Percentiles rank a stretch among this genome's conserved stretches.
phyloP scores from a whole-genome alignment of 148 eudicot species.

The Arbutus unedo region DNA sequence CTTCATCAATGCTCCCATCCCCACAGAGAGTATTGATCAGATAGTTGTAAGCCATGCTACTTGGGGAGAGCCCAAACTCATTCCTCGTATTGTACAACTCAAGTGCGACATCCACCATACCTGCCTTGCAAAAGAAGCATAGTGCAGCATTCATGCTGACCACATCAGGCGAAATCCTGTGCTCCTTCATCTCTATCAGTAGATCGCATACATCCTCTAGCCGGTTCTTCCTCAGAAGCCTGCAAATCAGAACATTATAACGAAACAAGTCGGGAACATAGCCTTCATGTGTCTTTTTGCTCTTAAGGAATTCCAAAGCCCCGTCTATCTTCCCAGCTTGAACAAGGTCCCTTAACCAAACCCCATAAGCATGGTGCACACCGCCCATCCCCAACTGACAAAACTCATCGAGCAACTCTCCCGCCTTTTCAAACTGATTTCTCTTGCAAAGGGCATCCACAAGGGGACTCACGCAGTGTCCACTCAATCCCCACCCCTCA shows the following conservation, averaged over 20 bases:
- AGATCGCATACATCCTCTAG: slow-evolving; percentile 72
- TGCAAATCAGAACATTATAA: slow-evolving; percentile 52
- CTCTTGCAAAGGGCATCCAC: slow-evolving; percentile 59
- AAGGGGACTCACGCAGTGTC: slow-evolving; percentile 27
- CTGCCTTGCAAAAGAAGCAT: slow-evolving; percentile 86
- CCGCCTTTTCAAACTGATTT: slow-evolving; percentile 49
- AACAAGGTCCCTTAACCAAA: slow-evolving; percentile 62
- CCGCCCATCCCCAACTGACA: slow-evolving; percentile 27
- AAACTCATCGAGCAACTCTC: slow-evolving; percentile 54
- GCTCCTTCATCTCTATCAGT: slow-evolving; percentile 73
- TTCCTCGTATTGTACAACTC: slow-evolving; percentile 50
- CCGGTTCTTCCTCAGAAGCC: slow-evolving; percentile 57
- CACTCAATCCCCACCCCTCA: slow-evolving; percentile 20
- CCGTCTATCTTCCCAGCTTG: slow-evolving; percentile 47
- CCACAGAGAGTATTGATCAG: slow-evolving; percentile 66
- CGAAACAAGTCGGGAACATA: slow-evolving; percentile 68
- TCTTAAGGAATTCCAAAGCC: slow-evolving; percentile 58
- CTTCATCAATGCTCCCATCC: slow-evolving; percentile 63
- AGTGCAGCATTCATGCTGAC: slow-evolving; percentile 66
- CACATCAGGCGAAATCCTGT: slow-evolving; percentile 52
- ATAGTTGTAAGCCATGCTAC: slow-evolving; percentile 58
- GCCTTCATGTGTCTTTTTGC: slow-evolving; percentile 36
- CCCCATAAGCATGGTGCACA: slow-evolving; percentile 50
- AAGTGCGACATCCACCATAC: slow-evolving; percentile 69
- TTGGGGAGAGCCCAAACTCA: slow-evolving; percentile 66